A percentile compares a stretch with the other conserved stretches of the same genome.
Conservation (phyloP, 176 grass and related monocot species). For the Rhynchospora tenuis region DNA sequence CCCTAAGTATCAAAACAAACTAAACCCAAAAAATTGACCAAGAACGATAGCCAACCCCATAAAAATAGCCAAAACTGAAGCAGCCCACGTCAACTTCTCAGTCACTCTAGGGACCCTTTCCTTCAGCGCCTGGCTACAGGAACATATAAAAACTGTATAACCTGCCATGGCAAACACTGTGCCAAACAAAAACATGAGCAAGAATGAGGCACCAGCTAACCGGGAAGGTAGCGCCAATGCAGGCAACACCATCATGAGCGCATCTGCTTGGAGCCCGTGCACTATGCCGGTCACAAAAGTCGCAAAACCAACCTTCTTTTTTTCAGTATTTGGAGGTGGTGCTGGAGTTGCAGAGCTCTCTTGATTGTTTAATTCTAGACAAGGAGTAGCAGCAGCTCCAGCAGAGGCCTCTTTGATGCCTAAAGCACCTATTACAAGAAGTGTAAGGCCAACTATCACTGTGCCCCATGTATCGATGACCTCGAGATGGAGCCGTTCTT, state of each 20-base stretch:
- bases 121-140: conserved; percentile 83
- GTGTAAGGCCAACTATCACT: conserved; percentile 80
- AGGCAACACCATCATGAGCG: conserved; percentile 81
- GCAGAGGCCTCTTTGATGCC: conserved; percentile 72
- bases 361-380: conserved; percentile 41
- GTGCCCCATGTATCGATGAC: conserved; percentile 81
- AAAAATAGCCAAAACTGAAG: conserved; percentile 76
- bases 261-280: conserved; percentile 89
- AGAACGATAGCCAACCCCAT: conserved; percentile 77
- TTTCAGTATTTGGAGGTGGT: conserved; percentile 30
- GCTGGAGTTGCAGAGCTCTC: conserved; percentile 16
- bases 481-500: conserved; percentile 90
- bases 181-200: conserved; percentile 81
- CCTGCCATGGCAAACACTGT: conserved; percentile 92
- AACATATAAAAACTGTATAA: conserved; percentile 90
- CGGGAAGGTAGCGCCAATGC: conserved; percentile 79
- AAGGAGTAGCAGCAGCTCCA: conserved; percentile 45
- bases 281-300: conserved; percentile 84
- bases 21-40: conserved; percentile 85
- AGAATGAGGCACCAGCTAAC: conserved; percentile 73
- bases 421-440: conserved; percentile 76
- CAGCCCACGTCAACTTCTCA: conserved; percentile 95
- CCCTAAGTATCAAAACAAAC: conserved; percentile 46
- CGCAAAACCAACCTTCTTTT: conserved; percentile 85
- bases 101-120: conserved; percentile 90